These are phyloP conservation scores for Leucaena leucocephala DNA, from an alignment of 306 rosid species.

Conservation along the genomic window DNA sequence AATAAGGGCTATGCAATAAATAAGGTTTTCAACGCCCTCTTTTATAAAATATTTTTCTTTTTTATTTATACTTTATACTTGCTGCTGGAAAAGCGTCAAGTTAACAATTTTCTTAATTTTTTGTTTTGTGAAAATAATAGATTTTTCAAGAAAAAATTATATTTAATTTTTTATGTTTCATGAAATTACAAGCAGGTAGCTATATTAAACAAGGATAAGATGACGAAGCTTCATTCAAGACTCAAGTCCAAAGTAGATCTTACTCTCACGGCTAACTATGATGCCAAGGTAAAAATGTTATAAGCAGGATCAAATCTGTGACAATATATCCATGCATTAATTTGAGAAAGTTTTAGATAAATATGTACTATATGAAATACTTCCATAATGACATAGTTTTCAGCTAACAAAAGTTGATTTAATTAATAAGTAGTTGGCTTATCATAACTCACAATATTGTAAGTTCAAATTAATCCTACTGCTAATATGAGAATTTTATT, in stretches of 20 bases:
- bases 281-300: constrained; percentile 41
- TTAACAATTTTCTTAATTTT: neutral
- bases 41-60: no score
- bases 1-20: neutral
- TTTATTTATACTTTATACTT: neutral
- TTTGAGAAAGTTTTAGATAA: no score
- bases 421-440: no score
- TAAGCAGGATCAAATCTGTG: no score
- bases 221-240: constrained; percentile 45
- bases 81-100: neutral
- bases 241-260: constrained; percentile 23
- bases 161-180: neutral
- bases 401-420: no score
- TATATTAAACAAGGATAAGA: constrained; percentile 39
- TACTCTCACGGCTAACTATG: constrained; percentile 37
- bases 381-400: no score
- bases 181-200: constrained; percentile 37
- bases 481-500: no score
- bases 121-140: neutral
- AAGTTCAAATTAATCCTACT: no score
- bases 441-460: no score
- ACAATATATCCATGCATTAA: no score
- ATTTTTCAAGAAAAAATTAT: neutral
- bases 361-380: no score
- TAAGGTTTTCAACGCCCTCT: neutral